Evolutionary conservation across 192 early-diverging fungal genomes (phyloP).

Genomic region (Coemansia guatemalensis): DNA sequence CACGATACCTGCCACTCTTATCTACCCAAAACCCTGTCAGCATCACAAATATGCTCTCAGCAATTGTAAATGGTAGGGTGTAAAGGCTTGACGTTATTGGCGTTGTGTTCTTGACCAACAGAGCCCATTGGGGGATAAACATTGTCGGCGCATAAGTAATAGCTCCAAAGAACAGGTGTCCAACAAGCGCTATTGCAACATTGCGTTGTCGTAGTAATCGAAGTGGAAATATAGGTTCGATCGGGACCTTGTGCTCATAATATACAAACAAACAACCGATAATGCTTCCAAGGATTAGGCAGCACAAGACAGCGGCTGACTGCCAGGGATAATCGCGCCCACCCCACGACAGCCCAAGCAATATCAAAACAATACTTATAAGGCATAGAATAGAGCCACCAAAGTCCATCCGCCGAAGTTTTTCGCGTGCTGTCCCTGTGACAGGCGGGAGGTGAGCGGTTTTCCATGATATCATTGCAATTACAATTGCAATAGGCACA

Average conservation of each 20-base stretch:
- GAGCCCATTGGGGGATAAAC: slow-evolving; percentile 43
- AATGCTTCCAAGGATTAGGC: slow-evolving; percentile 38
- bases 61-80: slow-evolving; percentile 22
- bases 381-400: slow-evolving; percentile 51
- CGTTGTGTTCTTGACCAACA: slow-evolving; percentile 38
- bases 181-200: slow-evolving; percentile 23
- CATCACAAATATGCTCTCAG: slow-evolving; percentile 46
- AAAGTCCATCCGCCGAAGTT: slow-evolving; percentile 58
- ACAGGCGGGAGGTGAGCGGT: slow-evolving; percentile 59
- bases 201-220: slow-evolving; percentile 56
- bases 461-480: slow-evolving; percentile 56
- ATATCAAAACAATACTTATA: slow-evolving; percentile 41
- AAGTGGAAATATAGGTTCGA: slow-evolving; percentile 65
- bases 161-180: slow-evolving; percentile 31
- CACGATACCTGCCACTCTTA: slow-evolving; percentile 57
- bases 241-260: slow-evolving; percentile 57
- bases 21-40: slow-evolving; percentile 61
- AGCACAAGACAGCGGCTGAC: slow-evolving; percentile 49
- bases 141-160: slow-evolving; percentile 31
- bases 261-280: slow-evolving; percentile 49
- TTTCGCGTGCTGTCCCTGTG: slow-evolving; percentile 30
- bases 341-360: slow-evolving; percentile 59
- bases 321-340: slow-evolving; percentile 57
- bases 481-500: slow-evolving; percentile 61
- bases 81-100: slow-evolving; percentile 27